phyloP scores from a whole-genome alignment of 306 rosid genomes.

The Rosa persica region DNA sequence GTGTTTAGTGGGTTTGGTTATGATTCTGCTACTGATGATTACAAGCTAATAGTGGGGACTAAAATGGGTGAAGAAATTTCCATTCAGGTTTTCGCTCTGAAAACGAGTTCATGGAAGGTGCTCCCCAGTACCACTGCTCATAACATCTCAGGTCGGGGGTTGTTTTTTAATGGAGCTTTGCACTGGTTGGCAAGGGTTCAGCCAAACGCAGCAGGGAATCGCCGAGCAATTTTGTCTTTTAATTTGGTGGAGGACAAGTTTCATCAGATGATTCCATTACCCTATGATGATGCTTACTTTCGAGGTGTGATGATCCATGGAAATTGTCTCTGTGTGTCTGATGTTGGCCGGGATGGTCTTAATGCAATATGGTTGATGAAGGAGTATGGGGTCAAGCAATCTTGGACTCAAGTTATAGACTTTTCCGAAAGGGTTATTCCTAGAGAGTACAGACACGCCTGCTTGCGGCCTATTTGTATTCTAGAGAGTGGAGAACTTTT shows the following conservation, averaged over 20 bases:
- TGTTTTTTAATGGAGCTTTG: neutral
- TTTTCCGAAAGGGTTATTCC: neutral
- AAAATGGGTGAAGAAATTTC: neutral
- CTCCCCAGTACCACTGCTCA: neutral
- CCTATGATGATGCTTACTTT: neutral
- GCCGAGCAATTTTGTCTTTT: neutral
- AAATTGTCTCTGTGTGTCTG: neutral
- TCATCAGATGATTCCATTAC: neutral
- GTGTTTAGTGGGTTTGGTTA: neutral
- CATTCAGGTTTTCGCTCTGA: neutral
- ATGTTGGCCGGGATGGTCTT: neutral
- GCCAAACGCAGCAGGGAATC: neutral
- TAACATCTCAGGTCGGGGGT: neutral
- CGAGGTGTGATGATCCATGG: neutral
- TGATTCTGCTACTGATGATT: neutral
- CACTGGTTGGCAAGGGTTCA: neutral
- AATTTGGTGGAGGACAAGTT: neutral
- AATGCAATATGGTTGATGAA: neutral
- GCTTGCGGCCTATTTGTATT: neutral
- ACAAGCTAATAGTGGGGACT: neutral
- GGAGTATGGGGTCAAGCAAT: neutral
- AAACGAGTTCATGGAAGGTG: neutral
- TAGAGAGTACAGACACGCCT: fast-evolving
- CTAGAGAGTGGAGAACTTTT: neutral
- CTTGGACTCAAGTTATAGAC: neutral